These are phyloP conservation scores for California macrophylla DNA, from an alignment of 441 rosid species.

Conservation along the genomic window DNA sequence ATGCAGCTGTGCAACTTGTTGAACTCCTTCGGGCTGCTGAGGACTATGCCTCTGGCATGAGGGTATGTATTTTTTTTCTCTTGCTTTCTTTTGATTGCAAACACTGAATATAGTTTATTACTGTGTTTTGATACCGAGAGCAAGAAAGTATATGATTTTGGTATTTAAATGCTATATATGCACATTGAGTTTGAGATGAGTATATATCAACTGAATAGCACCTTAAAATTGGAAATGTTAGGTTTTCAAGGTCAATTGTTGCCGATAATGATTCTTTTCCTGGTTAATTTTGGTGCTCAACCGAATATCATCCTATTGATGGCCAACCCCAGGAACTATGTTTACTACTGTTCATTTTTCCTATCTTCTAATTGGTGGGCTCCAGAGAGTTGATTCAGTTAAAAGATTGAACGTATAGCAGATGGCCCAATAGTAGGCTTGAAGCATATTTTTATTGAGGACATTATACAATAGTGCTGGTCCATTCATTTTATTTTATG, in stretches of 20 bases:
- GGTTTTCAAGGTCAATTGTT: not conserved
- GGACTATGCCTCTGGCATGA: slow-evolving; percentile 89
- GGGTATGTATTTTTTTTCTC: slow-evolving; percentile 35
- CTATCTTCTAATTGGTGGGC: too few relatives aligned
- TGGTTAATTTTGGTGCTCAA: too few relatives aligned
- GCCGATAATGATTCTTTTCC: too few relatives aligned
- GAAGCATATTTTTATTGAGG: not conserved
- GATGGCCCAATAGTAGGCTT: too few relatives aligned
- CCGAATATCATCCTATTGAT: not conserved
- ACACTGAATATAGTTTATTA: not conserved
- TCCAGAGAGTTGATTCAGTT: too few relatives aligned
- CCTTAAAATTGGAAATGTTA: not conserved
- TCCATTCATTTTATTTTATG: not conserved
- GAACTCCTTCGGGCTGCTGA: slow-evolving; percentile 99
- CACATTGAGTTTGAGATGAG: not conserved
- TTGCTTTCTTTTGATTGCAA: slow-evolving; percentile 8
- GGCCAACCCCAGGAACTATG: too few relatives aligned
- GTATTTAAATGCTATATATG: not conserved
- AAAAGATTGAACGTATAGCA: too few relatives aligned
- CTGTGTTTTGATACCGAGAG: not conserved
- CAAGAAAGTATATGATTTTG: not conserved
- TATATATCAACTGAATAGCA: not conserved
- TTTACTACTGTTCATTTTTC: too few relatives aligned
- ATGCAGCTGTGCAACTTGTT: slow-evolving; percentile 99
- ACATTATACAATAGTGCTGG: not conserved